Evolutionary conservation across 768 basidiomycete species (phyloP).

Genomic region (Leccinum ochraceum): DNA sequence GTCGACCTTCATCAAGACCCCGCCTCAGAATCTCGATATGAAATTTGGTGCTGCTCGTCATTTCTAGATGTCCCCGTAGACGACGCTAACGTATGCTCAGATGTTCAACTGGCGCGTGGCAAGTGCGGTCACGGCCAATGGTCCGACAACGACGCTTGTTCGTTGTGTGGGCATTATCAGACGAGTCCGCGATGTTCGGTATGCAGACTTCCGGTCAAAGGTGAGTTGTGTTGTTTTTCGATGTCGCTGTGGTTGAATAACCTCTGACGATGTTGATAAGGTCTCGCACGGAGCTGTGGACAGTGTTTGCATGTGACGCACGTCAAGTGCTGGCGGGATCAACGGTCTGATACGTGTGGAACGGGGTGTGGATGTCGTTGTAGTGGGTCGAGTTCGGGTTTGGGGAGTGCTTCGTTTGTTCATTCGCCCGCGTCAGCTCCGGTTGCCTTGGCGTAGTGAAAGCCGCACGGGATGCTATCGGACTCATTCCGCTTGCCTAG

Average conservation of each 20-base stretch:
- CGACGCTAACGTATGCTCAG: slow-evolving; percentile 30
- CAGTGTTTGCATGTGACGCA: slow-evolving; percentile 67
- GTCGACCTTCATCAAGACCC: slow-evolving; percentile 25
- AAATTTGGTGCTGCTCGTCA: slow-evolving; percentile 30
- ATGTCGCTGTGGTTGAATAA: background rate
- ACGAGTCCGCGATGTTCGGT: slow-evolving; percentile 61
- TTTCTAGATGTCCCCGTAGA: background rate
- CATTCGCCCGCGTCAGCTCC: slow-evolving; percentile 14
- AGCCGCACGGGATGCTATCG: background rate
- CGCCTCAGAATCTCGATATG: slow-evolving; percentile 36
- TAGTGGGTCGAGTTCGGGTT: slow-evolving; percentile 20
- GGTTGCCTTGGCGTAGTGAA: slow-evolving; percentile 2
- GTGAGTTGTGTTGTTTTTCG: slow-evolving; percentile 34
- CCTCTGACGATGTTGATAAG: slow-evolving; percentile 33
- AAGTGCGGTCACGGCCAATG: slow-evolving; percentile 41
- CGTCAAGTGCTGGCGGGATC: slow-evolving; percentile 57
- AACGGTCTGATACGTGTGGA: slow-evolving; percentile 52
- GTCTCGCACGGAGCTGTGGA: slow-evolving; percentile 61
- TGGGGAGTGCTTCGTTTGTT: slow-evolving; percentile 6
- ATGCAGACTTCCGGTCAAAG: slow-evolving; percentile 76
- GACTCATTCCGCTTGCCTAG: too few relatives aligned
- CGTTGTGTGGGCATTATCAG: slow-evolving; percentile 43
- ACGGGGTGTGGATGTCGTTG: slow-evolving; percentile 73
- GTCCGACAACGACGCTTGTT: slow-evolving; percentile 41
- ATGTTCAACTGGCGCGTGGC: slow-evolving; percentile 49